Conservation (phyloP, 768 basidiomycete genomes). For the Piloderma croceum region DNA sequence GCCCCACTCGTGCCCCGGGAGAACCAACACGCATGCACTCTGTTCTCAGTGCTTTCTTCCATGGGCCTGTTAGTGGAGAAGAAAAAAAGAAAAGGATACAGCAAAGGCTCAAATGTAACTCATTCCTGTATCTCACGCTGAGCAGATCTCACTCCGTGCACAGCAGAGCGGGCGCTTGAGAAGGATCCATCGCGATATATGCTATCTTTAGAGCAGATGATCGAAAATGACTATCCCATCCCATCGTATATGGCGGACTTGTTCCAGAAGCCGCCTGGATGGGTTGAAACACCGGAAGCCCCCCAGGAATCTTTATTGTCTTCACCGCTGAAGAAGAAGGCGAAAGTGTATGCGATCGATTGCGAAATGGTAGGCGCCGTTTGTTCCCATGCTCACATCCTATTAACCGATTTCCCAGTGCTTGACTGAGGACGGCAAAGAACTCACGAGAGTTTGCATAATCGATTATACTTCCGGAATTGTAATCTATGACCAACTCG, state of each 20-base stretch:
- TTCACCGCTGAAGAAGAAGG: conserved; percentile 25
- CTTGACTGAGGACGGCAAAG: conserved; percentile 83
- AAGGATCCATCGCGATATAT: conserved; percentile 67
- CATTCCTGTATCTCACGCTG: conserved; percentile 27
- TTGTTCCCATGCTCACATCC: not conserved
- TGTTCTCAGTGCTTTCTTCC: conserved; percentile 78
- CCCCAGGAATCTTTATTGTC: conserved; percentile 26
- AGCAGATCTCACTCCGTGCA: not conserved
- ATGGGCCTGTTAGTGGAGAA: conserved; percentile 68
- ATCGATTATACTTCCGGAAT: conserved; percentile 70
- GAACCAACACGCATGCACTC: conserved; percentile 83
- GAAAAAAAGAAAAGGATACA: conserved; percentile 68
- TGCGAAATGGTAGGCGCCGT: conserved; percentile 85
- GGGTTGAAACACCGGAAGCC: conserved; percentile 75
- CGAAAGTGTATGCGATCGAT: conserved; percentile 78
- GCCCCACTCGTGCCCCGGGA: conserved; percentile 89
- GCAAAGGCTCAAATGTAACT: conserved; percentile 35
- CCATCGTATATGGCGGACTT: conserved; percentile 79
- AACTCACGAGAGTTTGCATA: conserved; percentile 78
- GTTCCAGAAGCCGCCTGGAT: conserved; percentile 59
- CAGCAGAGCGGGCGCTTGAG: conserved; percentile 57
- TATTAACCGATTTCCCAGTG: conserved; percentile 46
- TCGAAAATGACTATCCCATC: conserved; percentile 89
- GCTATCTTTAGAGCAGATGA: conserved; percentile 79
- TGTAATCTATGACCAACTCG: conserved; percentile 83